Evolutionary conservation across 106 monocot species (phyloP).

Genomic region (Cymbidium sinense): DNA sequence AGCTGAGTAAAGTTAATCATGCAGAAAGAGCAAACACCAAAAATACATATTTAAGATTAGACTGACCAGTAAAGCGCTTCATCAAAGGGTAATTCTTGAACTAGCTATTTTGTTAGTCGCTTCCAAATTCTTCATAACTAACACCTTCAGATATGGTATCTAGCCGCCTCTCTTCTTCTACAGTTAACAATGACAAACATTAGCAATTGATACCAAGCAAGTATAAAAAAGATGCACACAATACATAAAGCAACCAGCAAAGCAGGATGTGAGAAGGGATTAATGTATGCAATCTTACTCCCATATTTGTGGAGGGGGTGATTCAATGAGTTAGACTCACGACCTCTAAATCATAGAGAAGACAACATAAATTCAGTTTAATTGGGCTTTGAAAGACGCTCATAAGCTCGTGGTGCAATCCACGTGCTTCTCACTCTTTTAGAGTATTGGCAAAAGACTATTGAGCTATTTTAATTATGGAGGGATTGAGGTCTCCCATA

Average conservation of each 20-base stretch:
- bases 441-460: too few relatives aligned
- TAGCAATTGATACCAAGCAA: conserved; percentile 1
- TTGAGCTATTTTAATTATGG: too few relatives aligned
- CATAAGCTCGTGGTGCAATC: too few relatives aligned
- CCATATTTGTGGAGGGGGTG: neutral
- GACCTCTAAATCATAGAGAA: too few relatives aligned
- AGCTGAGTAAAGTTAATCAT: neutral
- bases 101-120: conserved; percentile 42
- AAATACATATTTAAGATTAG: neutral
- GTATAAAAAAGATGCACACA: neutral
- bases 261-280: neutral
- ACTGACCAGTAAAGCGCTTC: conserved; percentile 15
- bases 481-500: too few relatives aligned
- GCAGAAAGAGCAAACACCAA: neutral
- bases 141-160: conserved; percentile 78
- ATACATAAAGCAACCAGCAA: neutral
- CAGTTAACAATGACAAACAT: conserved; percentile 11
- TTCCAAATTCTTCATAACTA: conserved; percentile 75
- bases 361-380: too few relatives aligned
- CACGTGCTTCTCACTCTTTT: too few relatives aligned
- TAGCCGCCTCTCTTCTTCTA: conserved; percentile 61
- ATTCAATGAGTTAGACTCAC: neutral
- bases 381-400: too few relatives aligned
- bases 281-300: neutral
- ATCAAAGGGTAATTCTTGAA: neutral